A percentile compares a stretch with the other conserved stretches of the same genome.
These are phyloP conservation scores for Balamuthia mandrillaris DNA, from an alignment of 208 protist species.

Conservation along the genomic window DNA sequence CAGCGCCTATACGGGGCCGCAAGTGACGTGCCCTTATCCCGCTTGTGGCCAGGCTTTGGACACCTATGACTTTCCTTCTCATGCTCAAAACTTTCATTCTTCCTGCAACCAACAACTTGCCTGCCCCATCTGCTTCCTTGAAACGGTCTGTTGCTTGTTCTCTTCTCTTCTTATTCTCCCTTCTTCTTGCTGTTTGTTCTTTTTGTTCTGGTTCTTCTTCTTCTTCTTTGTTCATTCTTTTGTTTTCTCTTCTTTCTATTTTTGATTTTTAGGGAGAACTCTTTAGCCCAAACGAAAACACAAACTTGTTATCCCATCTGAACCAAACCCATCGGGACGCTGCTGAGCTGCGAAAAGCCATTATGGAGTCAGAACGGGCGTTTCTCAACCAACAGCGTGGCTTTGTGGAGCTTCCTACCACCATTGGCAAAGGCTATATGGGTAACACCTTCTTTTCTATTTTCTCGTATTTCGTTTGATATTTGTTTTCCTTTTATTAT, in stretches of 20 bases:
- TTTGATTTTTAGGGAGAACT: not conserved
- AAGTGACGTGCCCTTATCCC: not conserved
- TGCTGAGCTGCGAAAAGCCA: not conserved
- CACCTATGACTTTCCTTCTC: not conserved
- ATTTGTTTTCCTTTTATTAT: not conserved
- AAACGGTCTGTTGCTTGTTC: not conserved
- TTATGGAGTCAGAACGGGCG: not conserved
- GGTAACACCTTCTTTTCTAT: not conserved
- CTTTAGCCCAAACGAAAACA: not conserved
- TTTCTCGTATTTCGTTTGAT: not conserved
- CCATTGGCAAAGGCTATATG: not conserved
- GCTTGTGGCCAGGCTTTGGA: not conserved
- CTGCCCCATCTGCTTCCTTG: constrained; percentile 3
- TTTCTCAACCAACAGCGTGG: not conserved
- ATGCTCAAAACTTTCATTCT: not conserved
- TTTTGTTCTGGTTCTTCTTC: not conserved
- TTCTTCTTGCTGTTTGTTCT: not conserved
- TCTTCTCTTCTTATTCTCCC: not conserved
- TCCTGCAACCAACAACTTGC: not conserved
- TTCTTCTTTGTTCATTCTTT: not conserved
- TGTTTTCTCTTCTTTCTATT: not conserved
- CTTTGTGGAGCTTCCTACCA: constrained; percentile 2
- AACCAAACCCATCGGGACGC: not conserved
- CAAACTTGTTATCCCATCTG: constrained; percentile 6
- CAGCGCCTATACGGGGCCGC: not conserved